Conservation (phyloP, 106 monocot species). For the Ottelia alismoides region DNA sequence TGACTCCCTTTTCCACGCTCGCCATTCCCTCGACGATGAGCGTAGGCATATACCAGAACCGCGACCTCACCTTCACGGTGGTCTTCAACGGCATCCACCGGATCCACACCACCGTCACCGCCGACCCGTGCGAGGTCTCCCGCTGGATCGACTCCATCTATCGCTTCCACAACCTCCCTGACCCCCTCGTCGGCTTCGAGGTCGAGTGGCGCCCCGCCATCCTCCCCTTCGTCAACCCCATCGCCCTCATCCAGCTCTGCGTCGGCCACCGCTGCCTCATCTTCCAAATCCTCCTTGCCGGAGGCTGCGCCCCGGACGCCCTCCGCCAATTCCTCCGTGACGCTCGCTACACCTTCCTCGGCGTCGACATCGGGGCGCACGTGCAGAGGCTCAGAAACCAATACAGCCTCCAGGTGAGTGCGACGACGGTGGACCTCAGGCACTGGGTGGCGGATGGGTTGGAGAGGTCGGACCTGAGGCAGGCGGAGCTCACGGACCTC, state of each 20-base stretch:
- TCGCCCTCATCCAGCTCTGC: not conserved
- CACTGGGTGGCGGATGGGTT: not conserved
- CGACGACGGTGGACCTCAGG: not conserved
- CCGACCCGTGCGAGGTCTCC: slow-evolving; percentile 7
- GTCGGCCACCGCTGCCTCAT: not conserved
- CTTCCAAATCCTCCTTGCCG: not conserved
- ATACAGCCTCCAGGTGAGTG: not conserved
- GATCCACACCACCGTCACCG: slow-evolving; percentile 34
- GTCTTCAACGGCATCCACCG: slow-evolving; percentile 7
- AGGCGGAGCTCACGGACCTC: not conserved
- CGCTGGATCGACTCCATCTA: slow-evolving; percentile 7
- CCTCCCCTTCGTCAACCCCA: slow-evolving; percentile 1
- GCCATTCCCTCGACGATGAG: no score
- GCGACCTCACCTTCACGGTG: slow-evolving; percentile 13
- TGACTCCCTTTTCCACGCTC: no score
- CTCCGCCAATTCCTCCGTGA: not conserved
- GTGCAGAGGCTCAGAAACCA: not conserved
- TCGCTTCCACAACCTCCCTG: slow-evolving; percentile 1
- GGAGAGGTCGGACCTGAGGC: not conserved
- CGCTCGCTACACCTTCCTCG: not conserved
- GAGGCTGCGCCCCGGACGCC: not conserved
- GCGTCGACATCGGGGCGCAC: not conserved
- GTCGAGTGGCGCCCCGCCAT: not conserved
- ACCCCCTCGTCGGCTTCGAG: not conserved
- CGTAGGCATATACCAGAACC: no score